Conservation (phyloP, 2,329 filamentous ascomycete genomes). For the Rosellinia necatrix region DNA sequence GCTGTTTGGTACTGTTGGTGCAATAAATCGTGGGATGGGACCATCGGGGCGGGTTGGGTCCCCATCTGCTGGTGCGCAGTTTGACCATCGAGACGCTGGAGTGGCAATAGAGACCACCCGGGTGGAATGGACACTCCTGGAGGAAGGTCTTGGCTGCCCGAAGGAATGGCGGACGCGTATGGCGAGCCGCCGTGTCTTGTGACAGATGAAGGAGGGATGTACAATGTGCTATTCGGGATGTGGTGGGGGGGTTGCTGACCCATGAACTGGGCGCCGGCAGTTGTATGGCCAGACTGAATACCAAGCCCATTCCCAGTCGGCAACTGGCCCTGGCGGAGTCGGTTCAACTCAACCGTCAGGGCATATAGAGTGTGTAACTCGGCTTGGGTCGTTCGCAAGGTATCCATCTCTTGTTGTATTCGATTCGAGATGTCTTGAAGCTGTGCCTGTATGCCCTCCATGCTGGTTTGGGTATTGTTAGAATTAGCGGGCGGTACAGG, state of each 20-base stretch:
- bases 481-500: conserved; percentile 1
- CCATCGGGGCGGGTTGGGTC: conserved; percentile 21
- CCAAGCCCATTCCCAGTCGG: conserved; percentile 33
- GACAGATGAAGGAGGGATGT: conserved; percentile 48
- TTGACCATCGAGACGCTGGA: conserved; percentile 58
- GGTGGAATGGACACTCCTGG: conserved; percentile 66
- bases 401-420: conserved; percentile 68
- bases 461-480: conserved; percentile 23
- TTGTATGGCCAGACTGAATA: conserved; percentile 29
- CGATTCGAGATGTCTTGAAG: conserved; percentile 70
- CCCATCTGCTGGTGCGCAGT: conserved; percentile 25
- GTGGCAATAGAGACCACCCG: conserved; percentile 67
- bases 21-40: conserved; percentile 20
- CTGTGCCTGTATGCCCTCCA: conserved; percentile 58
- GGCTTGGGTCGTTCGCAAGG: conserved; percentile 65
- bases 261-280: conserved; percentile 25
- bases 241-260: conserved; percentile 25
- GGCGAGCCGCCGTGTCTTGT: conserved; percentile 53
- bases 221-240: conserved; percentile 40
- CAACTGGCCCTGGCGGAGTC: conserved; percentile 61
- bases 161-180: conserved; percentile 57
- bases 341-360: conserved; percentile 69
- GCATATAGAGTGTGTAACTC: conserved; percentile 72
- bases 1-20: conserved; percentile 27
- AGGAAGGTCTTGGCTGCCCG: conserved; percentile 65